Base-by-base conservation (phyloP, 1,284 basidiomycete genomes). In the Ceratobasidium sp. region DNA sequence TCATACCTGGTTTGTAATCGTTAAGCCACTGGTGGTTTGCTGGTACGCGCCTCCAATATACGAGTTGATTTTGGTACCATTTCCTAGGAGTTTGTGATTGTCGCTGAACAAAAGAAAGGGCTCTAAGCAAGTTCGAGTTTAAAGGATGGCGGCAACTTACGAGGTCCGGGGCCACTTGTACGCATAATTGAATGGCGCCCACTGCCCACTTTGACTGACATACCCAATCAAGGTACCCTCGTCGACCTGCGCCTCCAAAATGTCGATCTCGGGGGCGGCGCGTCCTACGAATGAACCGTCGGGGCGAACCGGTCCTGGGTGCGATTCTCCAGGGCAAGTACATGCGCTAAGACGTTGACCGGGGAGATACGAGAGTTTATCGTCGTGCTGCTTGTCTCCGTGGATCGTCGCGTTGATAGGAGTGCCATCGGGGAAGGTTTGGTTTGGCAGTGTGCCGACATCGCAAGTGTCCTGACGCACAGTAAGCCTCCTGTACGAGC, bases 251-350 rank as follows among this genome's bases (percentile, higher is more conserved):
- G 90, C 91, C 79, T 94, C 92, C 73, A 94, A 84, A 46, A 93
- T 82, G 81, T 94, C 92, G 72, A 96, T 94, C 81, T 96, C 94
- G 4, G 94, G 94, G 0, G 93, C 92, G 0, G 88, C 84, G 36
- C 94, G 86, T 11, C 91, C 92, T 9, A 71, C 60, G 28, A 72
- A 72, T 18, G 48, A 61, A 12, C 77, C 77, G 61, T 77, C 73
- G 51, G 73, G 18, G 74, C 79, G 74, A 64, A 78, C 74, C 74
- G 85, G 79, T 53, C 85, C 79, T 56, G 84, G 82, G 77, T 86
- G 80, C 51, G 81, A 70, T 49, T 74, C 73, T 12, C 80, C 79
- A 1, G 73, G 53, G 69, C 81, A 82, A 1, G 82, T 83, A 75
- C 82, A 83, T 0, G 79, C 77, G 0, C 80, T 81, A 2, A 84